Conservation (phyloP, 345 rosid genomes). For the Eucalyptus paniculata region DNA sequence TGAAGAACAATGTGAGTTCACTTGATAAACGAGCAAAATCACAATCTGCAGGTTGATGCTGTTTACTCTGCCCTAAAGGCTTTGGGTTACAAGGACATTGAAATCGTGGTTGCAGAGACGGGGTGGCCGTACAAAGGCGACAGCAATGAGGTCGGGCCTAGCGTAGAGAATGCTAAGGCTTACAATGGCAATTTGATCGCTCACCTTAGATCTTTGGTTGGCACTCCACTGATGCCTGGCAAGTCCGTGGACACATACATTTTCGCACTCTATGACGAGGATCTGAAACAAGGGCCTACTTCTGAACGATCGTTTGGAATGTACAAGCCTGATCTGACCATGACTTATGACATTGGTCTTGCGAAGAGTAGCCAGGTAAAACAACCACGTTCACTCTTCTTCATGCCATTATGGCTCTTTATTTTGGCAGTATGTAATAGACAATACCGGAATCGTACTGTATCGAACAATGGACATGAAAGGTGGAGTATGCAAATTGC, state of each 20-base stretch:
- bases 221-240: constrained; percentile 94
- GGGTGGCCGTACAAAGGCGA: constrained; percentile 91
- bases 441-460: background rate
- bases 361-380: constrained; percentile 60
- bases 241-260: constrained; percentile 84
- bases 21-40: background rate
- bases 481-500: background rate
- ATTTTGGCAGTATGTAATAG: background rate
- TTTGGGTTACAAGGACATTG: constrained; percentile 62
- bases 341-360: constrained; percentile 59
- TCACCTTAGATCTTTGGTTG: constrained; percentile 66
- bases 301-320: constrained; percentile 83
- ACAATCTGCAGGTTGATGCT: constrained; percentile 60
- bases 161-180: constrained; percentile 81
- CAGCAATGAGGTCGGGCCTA: constrained; percentile 59
- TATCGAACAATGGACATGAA: background rate
- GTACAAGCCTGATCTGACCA: constrained; percentile 61
- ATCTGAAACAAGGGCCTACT: constrained; percentile 66
- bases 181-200: constrained; percentile 81
- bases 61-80: constrained; percentile 70
- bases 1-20: background rate
- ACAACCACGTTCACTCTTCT: background rate
- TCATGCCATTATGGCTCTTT: background rate
- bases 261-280: constrained; percentile 84
- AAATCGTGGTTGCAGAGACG: constrained; percentile 84